Percentiles rank a stretch among this genome's conserved stretches.
Conservation (phyloP, 2,329 filamentous ascomycete genomes). For the Niveomyces coronatus region DNA sequence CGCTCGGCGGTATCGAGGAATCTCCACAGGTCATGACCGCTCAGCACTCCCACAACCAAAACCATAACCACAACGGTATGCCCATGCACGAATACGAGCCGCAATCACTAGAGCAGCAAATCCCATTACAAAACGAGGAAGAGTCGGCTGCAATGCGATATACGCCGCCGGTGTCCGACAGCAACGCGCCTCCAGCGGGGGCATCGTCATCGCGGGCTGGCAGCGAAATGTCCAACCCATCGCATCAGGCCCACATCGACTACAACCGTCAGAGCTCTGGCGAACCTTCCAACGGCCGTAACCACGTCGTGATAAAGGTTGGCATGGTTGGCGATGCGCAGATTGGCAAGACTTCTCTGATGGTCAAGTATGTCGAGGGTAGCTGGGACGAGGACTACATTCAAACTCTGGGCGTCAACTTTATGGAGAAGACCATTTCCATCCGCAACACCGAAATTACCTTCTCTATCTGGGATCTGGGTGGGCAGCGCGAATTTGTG, state of each 20-base stretch:
- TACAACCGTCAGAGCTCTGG: conserved; percentile 29
- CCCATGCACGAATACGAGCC: conserved; percentile 35
- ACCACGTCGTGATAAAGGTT: conserved; percentile 93
- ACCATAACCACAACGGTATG: conserved; percentile 21
- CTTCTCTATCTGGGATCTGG: conserved; percentile 98
- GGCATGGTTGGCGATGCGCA: conserved; percentile 99
- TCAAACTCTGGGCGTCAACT: conserved; percentile 96
- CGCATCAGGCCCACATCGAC: conserved; percentile 31
- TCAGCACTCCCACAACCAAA: conserved; percentile 8
- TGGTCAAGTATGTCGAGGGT: conserved; percentile 99
- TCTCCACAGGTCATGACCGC: conserved; percentile 32
- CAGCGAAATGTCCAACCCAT: conserved; percentile 41
- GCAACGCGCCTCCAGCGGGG: conserved; percentile 14
- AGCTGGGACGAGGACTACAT: conserved; percentile 99
- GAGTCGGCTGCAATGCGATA: conserved; percentile 34
- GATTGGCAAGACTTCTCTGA: conserved; percentile 96
- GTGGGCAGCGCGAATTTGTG: conserved; percentile 96
- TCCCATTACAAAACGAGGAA: conserved; percentile 30
- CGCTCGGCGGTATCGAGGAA: conserved; percentile 38
- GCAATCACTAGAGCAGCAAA: conserved; percentile 40
- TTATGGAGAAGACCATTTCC: conserved; percentile 99
- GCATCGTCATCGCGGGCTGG: conserved; percentile 37
- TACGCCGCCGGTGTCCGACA: conserved; percentile 24
- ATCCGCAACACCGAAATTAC: conserved; percentile 99
- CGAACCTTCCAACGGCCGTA: conserved; percentile 39